phyloP scores from a whole-genome alignment of 108 stramenopile species.

The Skeletonema potamos region DNA sequence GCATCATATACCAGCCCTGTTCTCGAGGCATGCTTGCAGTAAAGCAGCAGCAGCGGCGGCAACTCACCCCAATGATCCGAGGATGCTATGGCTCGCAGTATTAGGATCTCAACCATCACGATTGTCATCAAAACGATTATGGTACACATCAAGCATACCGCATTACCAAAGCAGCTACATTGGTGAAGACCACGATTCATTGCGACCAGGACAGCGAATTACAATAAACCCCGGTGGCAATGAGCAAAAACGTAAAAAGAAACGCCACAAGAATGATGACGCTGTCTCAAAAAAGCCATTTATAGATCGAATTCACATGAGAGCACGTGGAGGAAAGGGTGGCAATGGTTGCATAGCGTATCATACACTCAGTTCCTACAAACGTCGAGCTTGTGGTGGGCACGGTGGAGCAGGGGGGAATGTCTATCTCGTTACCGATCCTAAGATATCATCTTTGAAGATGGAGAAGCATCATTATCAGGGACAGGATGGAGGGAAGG shows the following conservation, averaged over 20 bases:
- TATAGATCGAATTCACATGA: constrained; percentile 68
- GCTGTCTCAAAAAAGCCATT: constrained; percentile 54
- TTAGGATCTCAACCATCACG: neutral
- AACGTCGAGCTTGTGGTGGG: constrained; percentile 73
- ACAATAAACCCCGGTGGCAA: constrained; percentile 2
- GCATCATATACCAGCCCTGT: neutral
- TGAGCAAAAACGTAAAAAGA: neutral
- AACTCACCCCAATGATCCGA: neutral
- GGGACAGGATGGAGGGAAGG: constrained; percentile 64
- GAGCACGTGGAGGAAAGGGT: constrained; percentile 70
- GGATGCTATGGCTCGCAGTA: neutral
- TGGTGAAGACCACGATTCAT: neutral
- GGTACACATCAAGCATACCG: neutral
- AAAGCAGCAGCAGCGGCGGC: neutral
- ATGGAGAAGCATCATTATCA: constrained; percentile 61
- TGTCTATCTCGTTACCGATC: constrained; percentile 75
- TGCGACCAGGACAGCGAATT: neutral
- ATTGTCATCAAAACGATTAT: neutral
- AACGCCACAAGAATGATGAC: constrained; percentile 38
- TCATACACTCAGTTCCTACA: constrained; percentile 53
- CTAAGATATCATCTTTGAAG: constrained; percentile 55
- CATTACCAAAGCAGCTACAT: neutral
- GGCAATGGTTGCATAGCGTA: constrained; percentile 73
- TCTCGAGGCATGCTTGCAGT: neutral
- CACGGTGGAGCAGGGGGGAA: constrained; percentile 84